Evolutionary conservation across 257 asterid species (phyloP), one percentile per base, ranked within the genome.

Genomic region (Coffea eugenioides): DNA sequence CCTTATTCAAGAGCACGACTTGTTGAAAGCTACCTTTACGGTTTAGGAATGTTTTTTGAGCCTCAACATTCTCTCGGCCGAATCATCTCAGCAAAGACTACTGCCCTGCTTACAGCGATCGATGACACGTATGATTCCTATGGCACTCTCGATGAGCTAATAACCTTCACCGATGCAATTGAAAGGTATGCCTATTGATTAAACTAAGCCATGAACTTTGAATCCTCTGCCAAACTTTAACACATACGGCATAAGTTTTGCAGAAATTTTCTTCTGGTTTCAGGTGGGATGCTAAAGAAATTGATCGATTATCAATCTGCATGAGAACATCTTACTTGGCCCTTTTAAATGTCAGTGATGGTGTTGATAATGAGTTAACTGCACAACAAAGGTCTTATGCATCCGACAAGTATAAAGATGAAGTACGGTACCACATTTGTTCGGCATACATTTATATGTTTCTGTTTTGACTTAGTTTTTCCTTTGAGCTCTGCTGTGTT

Each of bases 221-320:
- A 45, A 45, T 45, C 6, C 49, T 45, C 25, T 61, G 68, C 68
- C 8, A 21, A 6, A 61, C 6, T 61, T 21, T 12, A n/a, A n/a
- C n/a, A n/a, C n/a, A n/a, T n/a, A n/a, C n/a, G n/a, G n/a, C 68
- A 9, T 2, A 6, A 61, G 8, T 18, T 18, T 18, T 61, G 23
- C 8, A 61, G 10, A n/a, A 6, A 8, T 65, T n/a, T 25, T 65
- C 69, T 65, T 1, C 46, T 27, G 5, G 4, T 59, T 48, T 2
- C 18, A 85, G 88, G 80, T 85, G 88, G 88, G 62, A 85, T 79
- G 72, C 69, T 11, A 59, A 34, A 4, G 85, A 78, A 56, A 64
- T 71, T 21, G 49, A 45, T 41, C 62, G 16, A 34, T 83, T 85
- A 1, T 83, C 85, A 0, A 43, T 54, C 7, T 71, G 61, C 48